Conservation (phyloP, 2,329 filamentous ascomycete genomes). For the Ceratocystis diversiconidia region DNA sequence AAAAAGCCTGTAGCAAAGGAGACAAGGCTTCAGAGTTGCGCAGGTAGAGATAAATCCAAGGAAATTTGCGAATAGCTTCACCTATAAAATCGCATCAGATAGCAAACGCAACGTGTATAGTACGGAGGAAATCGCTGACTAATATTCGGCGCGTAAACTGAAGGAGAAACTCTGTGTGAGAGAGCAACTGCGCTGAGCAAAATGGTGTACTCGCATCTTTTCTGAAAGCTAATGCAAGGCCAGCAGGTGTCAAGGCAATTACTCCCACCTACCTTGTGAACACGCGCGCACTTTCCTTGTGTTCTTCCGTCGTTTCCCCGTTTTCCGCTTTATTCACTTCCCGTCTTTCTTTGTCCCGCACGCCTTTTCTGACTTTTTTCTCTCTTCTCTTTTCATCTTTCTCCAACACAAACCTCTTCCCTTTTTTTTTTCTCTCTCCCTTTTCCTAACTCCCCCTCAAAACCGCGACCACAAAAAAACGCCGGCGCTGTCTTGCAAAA, state of each 20-base stretch:
- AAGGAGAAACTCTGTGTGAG: background rate
- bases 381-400: conserved; percentile 3
- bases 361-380: background rate
- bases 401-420: background rate
- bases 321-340: conserved; percentile 2
- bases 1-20: background rate
- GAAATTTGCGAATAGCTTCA: background rate
- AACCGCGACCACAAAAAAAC: background rate
- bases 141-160: background rate
- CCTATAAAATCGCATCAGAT: background rate
- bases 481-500: background rate
- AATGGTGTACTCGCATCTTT: background rate
- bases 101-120: background rate
- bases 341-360: conserved; percentile 5
- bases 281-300: conserved; percentile 4
- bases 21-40: background rate
- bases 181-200: background rate
- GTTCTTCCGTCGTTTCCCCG: conserved; percentile 6
- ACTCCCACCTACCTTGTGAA: conserved; percentile 2
- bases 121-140: background rate
- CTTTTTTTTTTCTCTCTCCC: background rate
- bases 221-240: background rate
- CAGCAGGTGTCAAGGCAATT: background rate
- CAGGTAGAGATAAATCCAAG: background rate
- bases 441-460: background rate